These are phyloP conservation scores for Marchantia paleacea DNA, from an alignment of 225 moss, liverwort and hornwort genomes.

Conservation along the genomic window DNA sequence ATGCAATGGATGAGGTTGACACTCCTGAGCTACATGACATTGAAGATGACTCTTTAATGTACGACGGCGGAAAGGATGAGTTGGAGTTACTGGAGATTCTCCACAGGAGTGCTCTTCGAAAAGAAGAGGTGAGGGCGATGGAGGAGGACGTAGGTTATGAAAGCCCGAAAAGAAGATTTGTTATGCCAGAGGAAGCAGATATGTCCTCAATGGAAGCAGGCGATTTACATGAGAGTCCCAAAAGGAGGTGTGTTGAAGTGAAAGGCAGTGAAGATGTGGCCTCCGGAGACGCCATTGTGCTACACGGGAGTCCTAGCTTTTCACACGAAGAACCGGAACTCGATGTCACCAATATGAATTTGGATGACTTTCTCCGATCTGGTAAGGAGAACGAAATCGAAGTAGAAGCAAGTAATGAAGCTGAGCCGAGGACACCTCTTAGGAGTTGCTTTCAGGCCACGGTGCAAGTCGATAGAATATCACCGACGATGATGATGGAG, in stretches of 20 bases:
- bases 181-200: neutral
- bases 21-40: constrained; percentile 19
- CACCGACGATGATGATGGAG: neutral
- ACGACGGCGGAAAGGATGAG: constrained; percentile 24
- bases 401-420: neutral
- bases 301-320: constrained; percentile 8
- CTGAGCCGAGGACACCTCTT: neutral
- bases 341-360: neutral
- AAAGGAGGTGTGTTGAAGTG: constrained; percentile 7
- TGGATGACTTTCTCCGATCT: neutral
- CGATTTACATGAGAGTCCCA: neutral
- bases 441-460: neutral
- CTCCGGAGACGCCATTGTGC: neutral
- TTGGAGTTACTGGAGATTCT: constrained; percentile 16
- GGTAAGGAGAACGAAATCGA: neutral
- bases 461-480: neutral
- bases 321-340: neutral
- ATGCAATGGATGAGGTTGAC: constrained; percentile 32
- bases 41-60: constrained; percentile 19
- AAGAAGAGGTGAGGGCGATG: constrained; percentile 11
- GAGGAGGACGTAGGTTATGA: neutral
- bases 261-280: neutral
- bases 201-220: neutral
- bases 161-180: constrained; percentile 16
- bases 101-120: constrained; percentile 4